phyloP scores from a whole-genome alignment of 176 grass and related monocot genomes.

The Musa itinerans region DNA sequence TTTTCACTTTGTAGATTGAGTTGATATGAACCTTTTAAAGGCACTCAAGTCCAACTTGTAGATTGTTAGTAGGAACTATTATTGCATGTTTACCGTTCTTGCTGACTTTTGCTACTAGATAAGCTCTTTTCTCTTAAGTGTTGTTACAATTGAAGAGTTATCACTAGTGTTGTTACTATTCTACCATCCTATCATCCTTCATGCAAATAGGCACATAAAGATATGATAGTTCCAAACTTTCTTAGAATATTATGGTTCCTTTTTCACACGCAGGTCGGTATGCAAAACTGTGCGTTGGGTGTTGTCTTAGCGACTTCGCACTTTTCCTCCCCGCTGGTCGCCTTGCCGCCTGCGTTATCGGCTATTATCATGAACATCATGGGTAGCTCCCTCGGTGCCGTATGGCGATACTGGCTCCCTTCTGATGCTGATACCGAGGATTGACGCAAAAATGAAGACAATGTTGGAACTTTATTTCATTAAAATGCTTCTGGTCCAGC shows the following conservation, averaged over 20 bases:
- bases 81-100: no score
- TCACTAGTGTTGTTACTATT: not conserved
- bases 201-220: not conserved
- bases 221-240: not conserved
- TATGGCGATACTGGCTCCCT: conserved; percentile 42
- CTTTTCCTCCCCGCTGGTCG: conserved; percentile 62
- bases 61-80: no score
- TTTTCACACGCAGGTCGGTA: conserved; percentile 47
- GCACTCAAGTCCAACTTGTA: no score
- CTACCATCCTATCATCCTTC: not conserved
- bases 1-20: not conserved
- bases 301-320: conserved; percentile 67
- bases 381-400: conserved; percentile 59
- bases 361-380: conserved; percentile 82
- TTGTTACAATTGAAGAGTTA: not conserved
- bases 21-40: not conserved
- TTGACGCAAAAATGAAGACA: not conserved
- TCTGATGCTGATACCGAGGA: conserved; percentile 11
- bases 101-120: no score
- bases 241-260: conserved; percentile 15
- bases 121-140: no score
- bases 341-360: conserved; percentile 62
- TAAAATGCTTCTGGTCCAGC: not conserved
- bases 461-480: not conserved
- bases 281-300: conserved; percentile 77